Conservation (phyloP, 192 early-diverging fungal genomes). For the Gamsiella multidivaricata region DNA sequence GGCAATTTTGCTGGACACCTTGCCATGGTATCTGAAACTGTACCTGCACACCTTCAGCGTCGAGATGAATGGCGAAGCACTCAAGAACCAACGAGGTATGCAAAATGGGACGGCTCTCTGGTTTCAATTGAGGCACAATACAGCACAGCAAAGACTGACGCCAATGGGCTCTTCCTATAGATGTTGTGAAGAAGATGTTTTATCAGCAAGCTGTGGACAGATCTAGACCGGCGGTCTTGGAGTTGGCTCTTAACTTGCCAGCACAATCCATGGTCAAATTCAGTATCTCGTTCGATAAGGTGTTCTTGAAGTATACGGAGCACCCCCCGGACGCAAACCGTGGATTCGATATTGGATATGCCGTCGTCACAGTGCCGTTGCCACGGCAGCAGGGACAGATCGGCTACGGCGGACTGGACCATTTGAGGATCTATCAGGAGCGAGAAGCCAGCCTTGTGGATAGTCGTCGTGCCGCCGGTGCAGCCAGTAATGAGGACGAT, state of each 20-base stretch:
- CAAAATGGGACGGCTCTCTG: background rate
- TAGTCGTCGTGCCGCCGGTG: background rate
- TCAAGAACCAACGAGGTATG: constrained; percentile 21
- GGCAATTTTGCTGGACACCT: constrained; percentile 76
- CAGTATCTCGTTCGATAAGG: constrained; percentile 87
- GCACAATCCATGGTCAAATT: constrained; percentile 74
- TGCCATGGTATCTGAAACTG: constrained; percentile 94
- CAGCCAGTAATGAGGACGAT: background rate
- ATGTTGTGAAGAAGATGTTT: constrained; percentile 66
- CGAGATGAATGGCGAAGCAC: constrained; percentile 46
- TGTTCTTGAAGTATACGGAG: constrained; percentile 95
- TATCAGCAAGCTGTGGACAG: constrained; percentile 87
- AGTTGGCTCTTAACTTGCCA: constrained; percentile 76
- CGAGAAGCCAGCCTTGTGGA: constrained; percentile 42
- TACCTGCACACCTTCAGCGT: constrained; percentile 90
- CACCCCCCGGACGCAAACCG: constrained; percentile 96
- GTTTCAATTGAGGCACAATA: background rate
- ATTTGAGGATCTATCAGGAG: constrained; percentile 38
- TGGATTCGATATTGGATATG: constrained; percentile 91
- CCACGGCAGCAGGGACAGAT: constrained; percentile 34
- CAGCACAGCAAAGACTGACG: background rate
- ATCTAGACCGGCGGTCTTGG: constrained; percentile 82
- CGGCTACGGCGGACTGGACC: constrained; percentile 48
- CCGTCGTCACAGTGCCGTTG: constrained; percentile 61
- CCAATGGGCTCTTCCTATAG: constrained; percentile 19